Percentiles rank a stretch among this genome's conserved stretches.
These are phyloP conservation scores for Ulota crispa DNA, from an alignment of 225 moss, liverwort and hornwort species.

Conservation along the genomic window DNA sequence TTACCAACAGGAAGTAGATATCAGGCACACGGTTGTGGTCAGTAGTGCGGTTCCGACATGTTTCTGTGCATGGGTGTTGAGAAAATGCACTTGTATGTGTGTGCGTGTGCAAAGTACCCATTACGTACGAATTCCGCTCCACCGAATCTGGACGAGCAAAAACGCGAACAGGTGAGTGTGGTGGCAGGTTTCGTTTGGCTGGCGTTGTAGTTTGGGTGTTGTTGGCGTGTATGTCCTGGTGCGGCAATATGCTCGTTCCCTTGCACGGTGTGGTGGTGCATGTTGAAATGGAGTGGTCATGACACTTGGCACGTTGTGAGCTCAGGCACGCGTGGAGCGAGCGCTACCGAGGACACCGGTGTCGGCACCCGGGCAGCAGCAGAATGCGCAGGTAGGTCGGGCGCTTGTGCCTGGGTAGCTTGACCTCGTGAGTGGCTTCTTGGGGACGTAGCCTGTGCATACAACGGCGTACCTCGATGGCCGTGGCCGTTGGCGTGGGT, in stretches of 20 bases:
- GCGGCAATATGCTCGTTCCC: neutral
- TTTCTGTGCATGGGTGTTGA: conserved; percentile 18
- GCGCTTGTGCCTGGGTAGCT: conserved; percentile 4
- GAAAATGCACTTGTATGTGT: neutral
- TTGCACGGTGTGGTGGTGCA: conserved; percentile 2
- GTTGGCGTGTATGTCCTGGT: neutral
- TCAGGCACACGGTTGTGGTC: neutral
- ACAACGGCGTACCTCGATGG: neutral
- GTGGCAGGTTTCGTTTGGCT: neutral
- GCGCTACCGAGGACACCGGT: conserved; percentile 46
- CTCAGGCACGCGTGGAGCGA: conserved; percentile 66
- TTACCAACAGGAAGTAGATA: neutral
- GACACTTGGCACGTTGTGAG: conserved; percentile 25
- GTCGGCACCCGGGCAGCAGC: conserved; percentile 57
- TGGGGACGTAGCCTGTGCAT: neutral
- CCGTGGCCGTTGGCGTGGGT: neutral
- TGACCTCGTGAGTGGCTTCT: neutral
- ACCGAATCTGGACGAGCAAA: conserved; percentile 94
- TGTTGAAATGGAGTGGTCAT: neutral
- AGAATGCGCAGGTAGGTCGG: conserved; percentile 55
- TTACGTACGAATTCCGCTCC: conserved; percentile 94
- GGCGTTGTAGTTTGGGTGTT: neutral
- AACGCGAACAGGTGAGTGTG: conserved; percentile 74
- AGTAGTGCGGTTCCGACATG: neutral
- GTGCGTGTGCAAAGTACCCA: conserved; percentile 66